These are phyloP conservation scores for Daldinia eschscholtzii DNA, from an alignment of 2,329 filamentous ascomycete species.

Conservation along the genomic window DNA sequence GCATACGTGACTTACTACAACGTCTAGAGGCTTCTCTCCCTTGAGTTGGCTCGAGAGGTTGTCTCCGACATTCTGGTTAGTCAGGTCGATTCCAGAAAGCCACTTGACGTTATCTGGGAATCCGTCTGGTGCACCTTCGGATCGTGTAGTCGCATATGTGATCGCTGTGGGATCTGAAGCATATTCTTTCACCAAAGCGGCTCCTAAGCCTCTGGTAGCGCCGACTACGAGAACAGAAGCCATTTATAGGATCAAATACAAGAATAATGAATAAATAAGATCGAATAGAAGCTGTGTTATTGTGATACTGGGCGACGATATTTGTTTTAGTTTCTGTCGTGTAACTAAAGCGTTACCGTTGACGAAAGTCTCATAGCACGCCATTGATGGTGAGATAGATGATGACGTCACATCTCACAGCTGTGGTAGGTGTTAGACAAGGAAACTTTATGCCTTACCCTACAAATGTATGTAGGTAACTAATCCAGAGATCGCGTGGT, in stretches of 20 bases:
- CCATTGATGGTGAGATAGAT: conserved; percentile 29
- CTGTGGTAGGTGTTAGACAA: background rate
- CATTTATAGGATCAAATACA: conserved; percentile 39
- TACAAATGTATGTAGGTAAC: background rate
- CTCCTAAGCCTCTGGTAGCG: conserved; percentile 76
- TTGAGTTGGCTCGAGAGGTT: conserved; percentile 61
- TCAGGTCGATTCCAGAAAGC: conserved; percentile 70
- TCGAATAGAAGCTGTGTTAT: background rate
- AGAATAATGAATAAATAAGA: background rate
- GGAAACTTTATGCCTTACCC: background rate
- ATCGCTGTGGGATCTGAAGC: conserved; percentile 59
- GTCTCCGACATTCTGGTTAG: conserved; percentile 60
- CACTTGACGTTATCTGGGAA: conserved; percentile 64
- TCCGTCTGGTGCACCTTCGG: conserved; percentile 58
- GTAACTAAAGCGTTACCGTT: background rate
- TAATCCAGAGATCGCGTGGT: background rate
- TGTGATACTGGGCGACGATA: background rate
- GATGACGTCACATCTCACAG: conserved; percentile 31
- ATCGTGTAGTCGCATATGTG: conserved; percentile 72
- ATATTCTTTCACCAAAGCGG: conserved; percentile 71
- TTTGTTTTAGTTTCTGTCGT: conserved; percentile 8
- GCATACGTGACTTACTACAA: conserved; percentile 56
- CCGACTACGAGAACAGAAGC: conserved; percentile 72
- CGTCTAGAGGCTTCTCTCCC: conserved; percentile 56
- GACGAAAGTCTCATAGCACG: conserved; percentile 26